phyloP scores from a whole-genome alignment of 345 rosid species.

The Hypericum androsaemum region DNA sequence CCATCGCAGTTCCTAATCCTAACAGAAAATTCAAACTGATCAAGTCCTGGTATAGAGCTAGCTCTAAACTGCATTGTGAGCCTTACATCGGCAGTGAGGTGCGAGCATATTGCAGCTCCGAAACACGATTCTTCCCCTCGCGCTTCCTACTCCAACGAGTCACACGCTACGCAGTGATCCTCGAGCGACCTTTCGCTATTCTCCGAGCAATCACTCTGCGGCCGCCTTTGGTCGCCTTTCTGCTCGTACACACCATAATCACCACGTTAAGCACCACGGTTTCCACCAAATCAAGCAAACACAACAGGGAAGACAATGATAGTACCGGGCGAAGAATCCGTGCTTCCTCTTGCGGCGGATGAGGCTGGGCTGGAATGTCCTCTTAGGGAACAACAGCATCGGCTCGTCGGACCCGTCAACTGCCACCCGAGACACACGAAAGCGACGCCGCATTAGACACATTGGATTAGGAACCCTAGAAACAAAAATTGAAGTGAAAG shows the following conservation, averaged over 20 bases:
- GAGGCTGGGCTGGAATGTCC: constrained; percentile 87
- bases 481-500: not conserved
- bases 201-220: constrained; percentile 93
- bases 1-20: no score
- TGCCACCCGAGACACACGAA: constrained; percentile 20
- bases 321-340: constrained; percentile 88
- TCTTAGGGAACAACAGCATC: constrained; percentile 58
- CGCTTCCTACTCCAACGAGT: not conserved
- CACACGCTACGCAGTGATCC: constrained; percentile 58
- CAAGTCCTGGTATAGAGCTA: no score
- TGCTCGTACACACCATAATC: constrained; percentile 28
- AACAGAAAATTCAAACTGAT: no score
- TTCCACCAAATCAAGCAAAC: not conserved
- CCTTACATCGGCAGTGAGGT: no score
- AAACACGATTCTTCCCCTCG: not conserved
- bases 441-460: not conserved
- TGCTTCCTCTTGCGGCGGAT: constrained; percentile 79
- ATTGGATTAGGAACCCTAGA: not conserved
- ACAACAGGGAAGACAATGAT: constrained; percentile 6
- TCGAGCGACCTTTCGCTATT: constrained; percentile 84
- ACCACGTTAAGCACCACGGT: constrained; percentile 11
- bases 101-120: not conserved
- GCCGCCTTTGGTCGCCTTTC: constrained; percentile 96
- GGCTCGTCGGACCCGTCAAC: constrained; percentile 66
- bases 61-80: no score